Percentiles rank a stretch among this genome's conserved stretches.
These are phyloP conservation scores for Calocybe gangraenosa DNA, from an alignment of 768 basidiomycete genomes.

Conservation along the genomic window DNA sequence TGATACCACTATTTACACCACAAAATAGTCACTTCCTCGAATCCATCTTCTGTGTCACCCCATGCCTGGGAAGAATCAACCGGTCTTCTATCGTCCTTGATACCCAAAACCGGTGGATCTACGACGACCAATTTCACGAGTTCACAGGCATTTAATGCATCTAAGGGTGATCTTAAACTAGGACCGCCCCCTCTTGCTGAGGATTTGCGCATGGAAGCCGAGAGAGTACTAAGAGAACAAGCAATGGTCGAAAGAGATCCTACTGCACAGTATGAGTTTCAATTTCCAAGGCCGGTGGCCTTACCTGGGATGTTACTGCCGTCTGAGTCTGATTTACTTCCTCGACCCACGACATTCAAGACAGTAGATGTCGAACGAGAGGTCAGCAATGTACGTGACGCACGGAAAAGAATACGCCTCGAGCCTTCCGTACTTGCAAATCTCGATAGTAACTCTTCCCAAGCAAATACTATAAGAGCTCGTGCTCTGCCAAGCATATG, in stretches of 20 bases:
- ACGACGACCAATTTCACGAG: constrained; percentile 45
- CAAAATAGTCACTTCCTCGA: constrained; percentile 62
- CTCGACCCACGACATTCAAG: constrained; percentile 80
- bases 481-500: constrained; percentile 89
- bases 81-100: constrained; percentile 75
- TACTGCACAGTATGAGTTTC: constrained; percentile 60
- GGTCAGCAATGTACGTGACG: constrained; percentile 84
- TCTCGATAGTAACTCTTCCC: constrained; percentile 55
- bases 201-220: constrained; percentile 76
- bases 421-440: constrained; percentile 67
- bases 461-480: constrained; percentile 51
- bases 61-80: constrained; percentile 84
- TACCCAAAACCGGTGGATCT: constrained; percentile 56
- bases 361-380: constrained; percentile 87
- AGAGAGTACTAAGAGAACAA: constrained; percentile 77
- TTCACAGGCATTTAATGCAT: constrained; percentile 70
- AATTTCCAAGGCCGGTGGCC: constrained; percentile 45
- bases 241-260: constrained; percentile 72
- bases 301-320: constrained; percentile 60
- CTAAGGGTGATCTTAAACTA: constrained; percentile 78
- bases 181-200: constrained; percentile 78
- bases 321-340: constrained; percentile 66
- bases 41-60: constrained; percentile 56
- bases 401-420: constrained; percentile 85
- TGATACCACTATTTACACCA: constrained; percentile 17